Evolutionary conservation across 768 basidiomycete species (phyloP).

Genomic region (Russula abietina): DNA sequence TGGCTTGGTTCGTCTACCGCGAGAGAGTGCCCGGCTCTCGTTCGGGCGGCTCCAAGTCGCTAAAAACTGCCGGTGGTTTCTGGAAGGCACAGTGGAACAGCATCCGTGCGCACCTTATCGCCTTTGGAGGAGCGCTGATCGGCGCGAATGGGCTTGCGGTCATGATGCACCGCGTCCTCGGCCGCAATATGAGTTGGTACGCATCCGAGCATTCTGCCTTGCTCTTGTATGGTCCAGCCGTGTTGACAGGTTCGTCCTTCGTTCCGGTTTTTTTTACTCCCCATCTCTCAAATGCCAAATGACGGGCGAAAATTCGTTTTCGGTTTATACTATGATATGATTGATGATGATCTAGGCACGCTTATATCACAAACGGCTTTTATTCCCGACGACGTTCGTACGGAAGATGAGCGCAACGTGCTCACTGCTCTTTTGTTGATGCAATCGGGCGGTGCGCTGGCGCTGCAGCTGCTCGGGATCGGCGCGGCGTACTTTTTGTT

Average conservation of each 20-base stretch:
- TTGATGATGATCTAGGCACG: constrained; percentile 46
- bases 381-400: constrained; percentile 38
- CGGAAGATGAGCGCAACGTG: constrained; percentile 48
- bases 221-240: constrained; percentile 68
- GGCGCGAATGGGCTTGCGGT: constrained; percentile 67
- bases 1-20: constrained; percentile 39
- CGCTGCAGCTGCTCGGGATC: constrained; percentile 57
- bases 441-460: constrained; percentile 49
- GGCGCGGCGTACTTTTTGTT: constrained; percentile 77
- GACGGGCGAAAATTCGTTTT: too few relatives aligned
- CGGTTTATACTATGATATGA: too few relatives aligned
- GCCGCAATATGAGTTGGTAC: constrained; percentile 84
- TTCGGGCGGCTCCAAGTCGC: neutral
- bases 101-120: constrained; percentile 43
- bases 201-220: constrained; percentile 57
- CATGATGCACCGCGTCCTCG: constrained; percentile 54
- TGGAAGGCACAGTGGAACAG: constrained; percentile 42
- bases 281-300: neutral
- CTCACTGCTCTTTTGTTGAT: constrained; percentile 58
- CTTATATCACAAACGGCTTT: constrained; percentile 53
- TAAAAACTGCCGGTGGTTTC: constrained; percentile 27
- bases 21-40: constrained; percentile 29
- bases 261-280: neutral
- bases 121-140: constrained; percentile 51
- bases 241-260: constrained; percentile 53